Evolutionary conservation across 2,329 filamentous ascomycete genomes (phyloP), one percentile per base, ranked within the genome.

Genomic region (Ophiostoma piceae): DNA sequence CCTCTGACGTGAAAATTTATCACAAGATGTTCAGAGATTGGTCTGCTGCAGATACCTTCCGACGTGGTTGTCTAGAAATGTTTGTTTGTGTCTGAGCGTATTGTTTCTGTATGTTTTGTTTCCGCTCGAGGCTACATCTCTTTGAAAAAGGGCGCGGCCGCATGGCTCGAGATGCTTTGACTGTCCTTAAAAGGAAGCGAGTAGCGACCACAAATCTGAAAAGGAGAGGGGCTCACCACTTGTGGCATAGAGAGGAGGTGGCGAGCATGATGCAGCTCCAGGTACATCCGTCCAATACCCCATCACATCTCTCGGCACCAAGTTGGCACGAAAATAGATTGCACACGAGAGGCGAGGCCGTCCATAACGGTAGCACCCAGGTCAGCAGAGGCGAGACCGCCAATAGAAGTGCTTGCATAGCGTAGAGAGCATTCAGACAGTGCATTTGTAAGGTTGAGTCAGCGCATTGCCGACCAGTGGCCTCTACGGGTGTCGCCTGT

Each of bases 41-140:
- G 22, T 26, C 22, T 8, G 7, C 9, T 26, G 19, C 19, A 47
- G 12, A 47, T 5, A n/a, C 43, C 16, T 47, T 16, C 43, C 16
- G 16, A 47, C 6, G 5, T 47, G 19, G 43, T n/a, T n/a, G 43
- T 57, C 7, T 9, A 57, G 8, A 57, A 12, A 57, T 0, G 11
- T 14, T 26, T 57, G 51, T 57, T 57, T 57, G 8, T 14, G 51
- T 57, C 51, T 57, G 51, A 57, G 51, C 51, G 51, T 57, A 57
- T 57, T 57, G 51, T 57, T 57, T 57, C 51, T 26, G 5, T 12
- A n/a, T 47, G n/a, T 57, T 57, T 57, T 57, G 22, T 57, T 57
- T 57, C 51, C n/a, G 3, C 8, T 9, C 22, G 4, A 26, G 51
- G n/a, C 9, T 57, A 12, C 11, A 26, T 29, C 51, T 4, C 3